A percentile compares a stretch with the other conserved stretches of the same genome.
Conservation (phyloP, 768 basidiomycete genomes). For the Dentipellis fragilis region DNA sequence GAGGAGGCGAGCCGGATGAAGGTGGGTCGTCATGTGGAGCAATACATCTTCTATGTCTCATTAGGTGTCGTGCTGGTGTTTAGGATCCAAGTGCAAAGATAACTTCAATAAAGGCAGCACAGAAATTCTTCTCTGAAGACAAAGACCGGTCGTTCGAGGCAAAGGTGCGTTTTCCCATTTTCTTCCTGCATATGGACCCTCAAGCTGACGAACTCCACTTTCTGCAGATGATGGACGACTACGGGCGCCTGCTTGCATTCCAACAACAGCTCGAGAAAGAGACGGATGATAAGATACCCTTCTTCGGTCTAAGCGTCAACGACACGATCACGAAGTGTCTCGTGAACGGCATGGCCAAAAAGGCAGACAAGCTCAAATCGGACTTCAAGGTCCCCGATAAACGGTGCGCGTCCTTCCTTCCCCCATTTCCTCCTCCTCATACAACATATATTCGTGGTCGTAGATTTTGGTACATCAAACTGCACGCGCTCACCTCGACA, state of each 20-base stretch:
- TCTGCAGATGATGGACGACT: conserved; percentile 88
- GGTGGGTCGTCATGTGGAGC: conserved; percentile 29
- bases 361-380: conserved; percentile 77
- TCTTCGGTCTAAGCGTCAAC: conserved; percentile 80
- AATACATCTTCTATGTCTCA: background rate
- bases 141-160: conserved; percentile 88
- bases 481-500: conserved; percentile 69
- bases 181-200: background rate
- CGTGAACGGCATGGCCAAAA: conserved; percentile 70
- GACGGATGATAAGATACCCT: conserved; percentile 60
- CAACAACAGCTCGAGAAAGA: conserved; percentile 91
- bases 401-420: conserved; percentile 39
- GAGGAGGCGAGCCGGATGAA: conserved; percentile 66
- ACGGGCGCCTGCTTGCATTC: conserved; percentile 54
- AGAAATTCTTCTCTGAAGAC: conserved; percentile 92
- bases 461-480: conserved; percentile 92
- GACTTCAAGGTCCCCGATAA: conserved; percentile 97
- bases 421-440: background rate
- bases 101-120: conserved; percentile 65
- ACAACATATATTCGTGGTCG: background rate
- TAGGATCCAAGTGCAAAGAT: conserved; percentile 72
- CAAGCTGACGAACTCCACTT: background rate
- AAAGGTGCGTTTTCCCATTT: conserved; percentile 42
- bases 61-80: background rate
- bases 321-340: conserved; percentile 78